Evolutionary conservation across 768 basidiomycete species (phyloP).

Genomic region (Boletus subcaerulescens): DNA sequence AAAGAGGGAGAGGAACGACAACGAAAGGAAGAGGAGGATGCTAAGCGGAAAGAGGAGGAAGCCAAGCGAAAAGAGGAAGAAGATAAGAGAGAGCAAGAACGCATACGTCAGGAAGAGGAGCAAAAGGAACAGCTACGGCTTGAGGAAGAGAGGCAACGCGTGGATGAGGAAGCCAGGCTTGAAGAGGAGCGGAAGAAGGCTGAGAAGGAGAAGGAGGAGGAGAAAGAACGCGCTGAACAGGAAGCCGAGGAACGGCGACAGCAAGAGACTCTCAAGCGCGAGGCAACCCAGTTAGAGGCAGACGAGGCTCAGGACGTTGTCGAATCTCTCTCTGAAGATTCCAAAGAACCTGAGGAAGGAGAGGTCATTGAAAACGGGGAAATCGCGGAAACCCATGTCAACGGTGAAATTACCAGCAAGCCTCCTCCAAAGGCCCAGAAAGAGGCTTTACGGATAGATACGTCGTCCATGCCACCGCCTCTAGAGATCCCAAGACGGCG

Average conservation of each 20-base stretch:
- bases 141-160: slow-evolving; percentile 36
- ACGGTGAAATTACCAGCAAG: slow-evolving; percentile 43
- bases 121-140: slow-evolving; percentile 36
- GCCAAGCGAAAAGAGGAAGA: slow-evolving; percentile 43
- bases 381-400: slow-evolving; percentile 20
- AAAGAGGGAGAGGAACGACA: slow-evolving; percentile 36
- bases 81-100: slow-evolving; percentile 42
- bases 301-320: slow-evolving; percentile 34
- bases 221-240: slow-evolving; percentile 40
- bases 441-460: slow-evolving; percentile 65
- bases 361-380: slow-evolving; percentile 35
- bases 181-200: slow-evolving; percentile 32
- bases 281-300: slow-evolving; percentile 34
- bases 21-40: slow-evolving; percentile 43
- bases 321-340: slow-evolving; percentile 42
- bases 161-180: slow-evolving; percentile 22
- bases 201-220: slow-evolving; percentile 39
- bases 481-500: slow-evolving; percentile 44
- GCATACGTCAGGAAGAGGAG: slow-evolving; percentile 35
- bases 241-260: slow-evolving; percentile 32
- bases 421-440: slow-evolving; percentile 33
- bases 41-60: slow-evolving; percentile 39
- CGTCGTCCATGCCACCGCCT: slow-evolving; percentile 42
- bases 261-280: slow-evolving; percentile 17
- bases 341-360: slow-evolving; percentile 42